A percentile compares a stretch with the other conserved stretches of the same genome.
phyloP scores from a whole-genome alignment of 2,329 filamentous ascomycete genomes.

The Calonectria hongkongensis region DNA sequence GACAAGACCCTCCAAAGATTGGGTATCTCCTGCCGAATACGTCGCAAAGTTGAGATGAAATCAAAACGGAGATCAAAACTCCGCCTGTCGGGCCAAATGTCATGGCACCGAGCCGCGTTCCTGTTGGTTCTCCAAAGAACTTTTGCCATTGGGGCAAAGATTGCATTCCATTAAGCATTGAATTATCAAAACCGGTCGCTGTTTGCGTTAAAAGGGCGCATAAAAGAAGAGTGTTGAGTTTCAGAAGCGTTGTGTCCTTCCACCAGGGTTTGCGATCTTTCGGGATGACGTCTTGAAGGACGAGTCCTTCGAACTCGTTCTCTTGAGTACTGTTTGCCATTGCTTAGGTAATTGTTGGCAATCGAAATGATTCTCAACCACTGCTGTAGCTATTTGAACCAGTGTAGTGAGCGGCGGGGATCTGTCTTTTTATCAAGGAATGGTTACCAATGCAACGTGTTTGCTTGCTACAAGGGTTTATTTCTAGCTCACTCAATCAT shows the following conservation, averaged over 20 bases:
- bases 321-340: conserved; percentile 33
- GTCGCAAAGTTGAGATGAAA: conserved; percentile 56
- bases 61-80: conserved; percentile 50
- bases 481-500: conserved; percentile 5
- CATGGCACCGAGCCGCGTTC: conserved; percentile 57
- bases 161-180: conserved; percentile 60
- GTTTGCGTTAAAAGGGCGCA: conserved; percentile 57
- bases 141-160: conserved; percentile 56
- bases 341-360: background rate
- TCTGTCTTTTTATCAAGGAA: background rate
- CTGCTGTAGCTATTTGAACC: background rate
- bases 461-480: conserved; percentile 3
- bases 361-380: background rate
- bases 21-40: conserved; percentile 53
- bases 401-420: background rate
- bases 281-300: conserved; percentile 52
- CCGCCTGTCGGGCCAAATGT: conserved; percentile 52
- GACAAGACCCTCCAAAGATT: conserved; percentile 52
- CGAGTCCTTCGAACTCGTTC: conserved; percentile 51
- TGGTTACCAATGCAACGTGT: background rate
- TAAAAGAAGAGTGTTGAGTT: conserved; percentile 58
- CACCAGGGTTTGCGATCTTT: conserved; percentile 50
- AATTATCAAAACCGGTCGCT: conserved; percentile 58
- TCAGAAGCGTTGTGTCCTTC: conserved; percentile 49
- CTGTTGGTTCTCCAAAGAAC: conserved; percentile 55